Base-by-base conservation (phyloP, 352 stramenopile genomes). In the Phytophthora hibernalis region DNA sequence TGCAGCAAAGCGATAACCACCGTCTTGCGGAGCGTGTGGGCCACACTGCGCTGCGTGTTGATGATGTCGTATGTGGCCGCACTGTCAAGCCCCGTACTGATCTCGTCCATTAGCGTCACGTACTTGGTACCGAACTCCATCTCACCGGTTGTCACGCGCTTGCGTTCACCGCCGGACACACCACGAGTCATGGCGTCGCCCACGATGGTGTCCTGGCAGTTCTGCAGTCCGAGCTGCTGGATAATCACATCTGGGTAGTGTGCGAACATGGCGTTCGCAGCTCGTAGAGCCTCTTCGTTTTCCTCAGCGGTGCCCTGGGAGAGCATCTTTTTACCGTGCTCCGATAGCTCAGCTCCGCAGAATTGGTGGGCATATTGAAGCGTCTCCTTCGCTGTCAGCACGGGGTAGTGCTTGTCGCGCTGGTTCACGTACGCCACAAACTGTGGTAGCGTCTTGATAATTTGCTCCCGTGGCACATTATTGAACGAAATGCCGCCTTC, bases 61-160 rank as follows among this genome's bases (percentile, higher is more conserved):
- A n/a, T n/a, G n/a, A n/a, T n/a, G n/a, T n/a, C n/a, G n/a, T n/a
- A 66, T 77, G 44, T 60, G 5, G 80, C 70, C 6, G 81, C 79
- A 30, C 68, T 82, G 64, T 88, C 81, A 0, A 90, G 73, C 4
- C 81, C 81, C 33, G 79, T 88, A 30, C 74, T 83, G 65, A 88
- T 85, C 53, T 88, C 74, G 66, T 98, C 92, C 66, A 97, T 83
- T 18, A 97, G 57, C 10, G 90, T 70, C 30, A 95, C 74, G 22
- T 71, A 64, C 22, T 90, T 89, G 66, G 91, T 82, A 2, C 86
- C 94, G 9, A 97, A 80, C 45, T 97, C 65, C 83, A 98, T 98
- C 53, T 90, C 90, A 8, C 83, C 89, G 16, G 94, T 92, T n/a
- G n/a, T n/a, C n/a, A n/a, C n/a, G n/a, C n/a, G n/a, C n/a, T n/a